Conservation (phyloP, 192 early-diverging fungal species). For the Geranomyces variabilis region DNA sequence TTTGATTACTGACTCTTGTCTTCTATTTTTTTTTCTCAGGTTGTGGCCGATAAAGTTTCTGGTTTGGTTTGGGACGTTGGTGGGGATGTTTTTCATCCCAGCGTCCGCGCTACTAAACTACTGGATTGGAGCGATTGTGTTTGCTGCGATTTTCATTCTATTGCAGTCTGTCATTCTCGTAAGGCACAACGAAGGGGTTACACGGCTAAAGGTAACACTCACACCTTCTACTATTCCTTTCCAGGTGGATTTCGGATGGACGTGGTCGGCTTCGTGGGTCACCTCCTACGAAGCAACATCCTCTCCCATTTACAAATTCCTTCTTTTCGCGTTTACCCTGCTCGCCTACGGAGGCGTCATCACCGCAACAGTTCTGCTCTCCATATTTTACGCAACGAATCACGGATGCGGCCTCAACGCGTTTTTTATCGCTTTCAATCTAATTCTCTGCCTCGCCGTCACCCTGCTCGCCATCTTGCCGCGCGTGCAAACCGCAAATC, state of each 20-base stretch:
- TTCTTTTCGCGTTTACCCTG: slow-evolving; percentile 72
- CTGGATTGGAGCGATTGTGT: slow-evolving; percentile 54
- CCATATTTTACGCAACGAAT: slow-evolving; percentile 67
- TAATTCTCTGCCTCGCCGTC: slow-evolving; percentile 65
- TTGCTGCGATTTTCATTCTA: slow-evolving; percentile 71
- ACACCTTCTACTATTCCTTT: too few species aligned
- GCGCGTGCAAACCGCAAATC: slow-evolving; percentile 76
- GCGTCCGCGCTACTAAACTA: slow-evolving; percentile 39
- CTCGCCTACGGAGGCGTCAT: slow-evolving; percentile 64
- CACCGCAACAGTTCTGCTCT: slow-evolving; percentile 73
- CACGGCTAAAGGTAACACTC: slow-evolving; percentile 82
- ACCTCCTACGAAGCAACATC: background rate
- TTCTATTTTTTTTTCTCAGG: background rate
- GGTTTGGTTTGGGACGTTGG: slow-evolving; percentile 64
- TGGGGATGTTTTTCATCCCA: slow-evolving; percentile 81
- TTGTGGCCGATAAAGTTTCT: slow-evolving; percentile 36
- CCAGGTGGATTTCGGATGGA: slow-evolving; percentile 63
- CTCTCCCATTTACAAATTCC: slow-evolving; percentile 30
- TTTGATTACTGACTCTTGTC: too few species aligned
- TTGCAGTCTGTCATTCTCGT: slow-evolving; percentile 85
- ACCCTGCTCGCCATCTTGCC: slow-evolving; percentile 71
- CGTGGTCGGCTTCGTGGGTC: slow-evolving; percentile 19
- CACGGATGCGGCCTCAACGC: slow-evolving; percentile 74
- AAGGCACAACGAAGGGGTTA: too few species aligned
- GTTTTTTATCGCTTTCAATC: slow-evolving; percentile 83